These are phyloP conservation scores for Holtermanniella nyarrowii DNA, from an alignment of 768 basidiomycete genomes.

Conservation along the genomic window DNA sequence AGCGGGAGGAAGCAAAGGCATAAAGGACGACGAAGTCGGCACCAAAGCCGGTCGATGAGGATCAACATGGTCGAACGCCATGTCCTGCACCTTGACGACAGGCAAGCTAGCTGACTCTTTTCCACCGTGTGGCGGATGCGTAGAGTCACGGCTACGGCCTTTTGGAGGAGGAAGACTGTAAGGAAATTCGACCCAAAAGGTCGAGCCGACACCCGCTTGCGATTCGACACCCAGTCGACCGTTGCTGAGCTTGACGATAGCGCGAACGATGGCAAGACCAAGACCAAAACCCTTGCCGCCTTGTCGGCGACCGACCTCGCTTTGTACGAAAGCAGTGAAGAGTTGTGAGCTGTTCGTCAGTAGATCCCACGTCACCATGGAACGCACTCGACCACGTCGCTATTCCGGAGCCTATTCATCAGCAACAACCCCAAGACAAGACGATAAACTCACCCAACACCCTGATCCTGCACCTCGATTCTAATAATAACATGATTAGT, in stretches of 20 bases:
- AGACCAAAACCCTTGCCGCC: conserved; percentile 58
- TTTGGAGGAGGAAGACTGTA: conserved; percentile 27
- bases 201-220: conserved; percentile 53
- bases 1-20: neutral
- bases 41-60: neutral
- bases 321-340: conserved; percentile 43
- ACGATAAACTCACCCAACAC: conserved; percentile 44
- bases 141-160: neutral
- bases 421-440: neutral
- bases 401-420: neutral
- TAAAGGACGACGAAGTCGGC: neutral
- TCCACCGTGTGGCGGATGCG: neutral
- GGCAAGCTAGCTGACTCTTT: neutral
- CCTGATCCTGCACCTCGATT: conserved; percentile 71
- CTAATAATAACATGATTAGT: conserved; percentile 49
- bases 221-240: conserved; percentile 54
- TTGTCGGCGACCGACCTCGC: conserved; percentile 44
- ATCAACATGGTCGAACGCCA: neutral
- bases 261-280: conserved; percentile 64
- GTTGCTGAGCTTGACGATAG: conserved; percentile 64
- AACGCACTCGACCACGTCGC: neutral
- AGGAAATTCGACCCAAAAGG: conserved; percentile 57
- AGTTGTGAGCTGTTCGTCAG: conserved; percentile 4
- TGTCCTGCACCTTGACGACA: neutral
- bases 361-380: neutral